Base-by-base conservation (phyloP, 495 filamentous ascomycete genomes). In the Aspergillus bridgeri region DNA sequence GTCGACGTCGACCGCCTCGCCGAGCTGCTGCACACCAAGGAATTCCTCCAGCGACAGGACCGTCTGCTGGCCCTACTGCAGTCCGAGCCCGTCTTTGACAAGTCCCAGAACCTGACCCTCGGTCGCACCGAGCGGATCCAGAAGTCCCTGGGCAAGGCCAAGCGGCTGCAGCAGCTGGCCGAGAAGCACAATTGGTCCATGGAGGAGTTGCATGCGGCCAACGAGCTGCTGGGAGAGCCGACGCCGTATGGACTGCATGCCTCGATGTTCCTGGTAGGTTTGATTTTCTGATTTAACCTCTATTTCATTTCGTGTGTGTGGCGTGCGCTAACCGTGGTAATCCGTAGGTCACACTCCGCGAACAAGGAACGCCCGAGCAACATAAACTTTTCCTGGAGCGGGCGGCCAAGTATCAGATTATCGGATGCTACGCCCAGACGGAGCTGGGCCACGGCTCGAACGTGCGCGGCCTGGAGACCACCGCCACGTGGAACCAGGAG, bases 341-440 rank as follows among this genome's bases (percentile, higher is more conserved):
- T 3, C 15, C 43, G 7, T 73, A 79, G 76, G 82, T 84, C 4
- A 89, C 86, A n/a, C 76, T 90, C 25, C 75, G 80, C 4, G 85
- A 86, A 57, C 88, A 90, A 74, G 83, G 84, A 25, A 88, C 80
- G 21, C 77, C 84, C 11, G 86, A 89, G 65, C 88, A 91, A 66
- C 81, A 84, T 57, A 79, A 86, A 60, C 74, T 83, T 38, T 91
- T 89, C 79, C 75, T 86, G 54, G 79, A 85, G 54, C 80, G 72
- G 19, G 87, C 87, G 3, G 65, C 80, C 49, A 78, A 82, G 22
- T 89, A 88, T 67, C 70, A 89, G 67, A 80, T 82, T 54, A 83
- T 89, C 56, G 88, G 88, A 52, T 90, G 87, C 62, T 91, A 91
- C 66, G 88, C 87, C 2, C 88, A 91, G 68, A 90, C 88, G 0